A percentile compares a stretch with the other conserved stretches of the same genome.
Conservation (phyloP, 2,329 filamentous ascomycete species). For the Emergomyces pasteurianus region DNA sequence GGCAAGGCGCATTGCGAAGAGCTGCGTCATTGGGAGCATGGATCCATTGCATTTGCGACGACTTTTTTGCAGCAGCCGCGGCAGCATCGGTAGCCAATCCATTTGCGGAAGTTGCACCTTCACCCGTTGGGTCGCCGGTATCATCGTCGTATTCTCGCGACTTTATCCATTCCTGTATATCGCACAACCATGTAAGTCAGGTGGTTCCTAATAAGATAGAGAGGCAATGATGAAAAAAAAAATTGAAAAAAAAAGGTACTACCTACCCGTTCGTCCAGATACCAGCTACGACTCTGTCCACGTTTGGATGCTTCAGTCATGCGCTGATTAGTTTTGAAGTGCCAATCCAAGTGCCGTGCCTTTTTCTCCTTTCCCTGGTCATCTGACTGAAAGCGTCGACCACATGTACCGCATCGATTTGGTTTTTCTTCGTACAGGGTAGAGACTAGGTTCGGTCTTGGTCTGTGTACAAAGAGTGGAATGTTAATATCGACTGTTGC, state of each 20-base stretch:
- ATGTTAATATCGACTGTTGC: not conserved
- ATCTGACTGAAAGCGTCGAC: constrained; percentile 68
- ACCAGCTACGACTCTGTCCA: constrained; percentile 88
- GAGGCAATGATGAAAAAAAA: not conserved
- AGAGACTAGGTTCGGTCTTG: constrained; percentile 61
- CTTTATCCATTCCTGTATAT: constrained; percentile 69
- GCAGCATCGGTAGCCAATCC: constrained; percentile 29
- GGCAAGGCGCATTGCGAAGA: constrained; percentile 66
- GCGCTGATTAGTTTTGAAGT: constrained; percentile 85
- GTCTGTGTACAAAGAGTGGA: constrained; percentile 35
- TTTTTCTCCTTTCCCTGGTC: constrained; percentile 74
- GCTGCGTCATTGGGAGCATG: constrained; percentile 69
- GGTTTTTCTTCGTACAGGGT: constrained; percentile 70
- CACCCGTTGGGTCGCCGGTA: constrained; percentile 33
- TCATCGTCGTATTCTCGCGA: constrained; percentile 69
- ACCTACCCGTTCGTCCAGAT: constrained; percentile 73
- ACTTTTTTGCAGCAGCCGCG: constrained; percentile 36
- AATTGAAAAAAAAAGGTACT: not conserved
- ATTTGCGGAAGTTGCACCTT: constrained; percentile 28
- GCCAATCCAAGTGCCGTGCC: constrained; percentile 91
- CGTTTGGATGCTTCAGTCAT: constrained; percentile 76
- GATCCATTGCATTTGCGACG: constrained; percentile 59
- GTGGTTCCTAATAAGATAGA: not conserved
- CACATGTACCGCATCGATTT: constrained; percentile 83
- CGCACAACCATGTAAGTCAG: constrained; percentile 11